Percentiles rank a stretch among this genome's conserved stretches.
phyloP scores from a whole-genome alignment of 495 filamentous ascomycete species.

The Tuber brumale region DNA sequence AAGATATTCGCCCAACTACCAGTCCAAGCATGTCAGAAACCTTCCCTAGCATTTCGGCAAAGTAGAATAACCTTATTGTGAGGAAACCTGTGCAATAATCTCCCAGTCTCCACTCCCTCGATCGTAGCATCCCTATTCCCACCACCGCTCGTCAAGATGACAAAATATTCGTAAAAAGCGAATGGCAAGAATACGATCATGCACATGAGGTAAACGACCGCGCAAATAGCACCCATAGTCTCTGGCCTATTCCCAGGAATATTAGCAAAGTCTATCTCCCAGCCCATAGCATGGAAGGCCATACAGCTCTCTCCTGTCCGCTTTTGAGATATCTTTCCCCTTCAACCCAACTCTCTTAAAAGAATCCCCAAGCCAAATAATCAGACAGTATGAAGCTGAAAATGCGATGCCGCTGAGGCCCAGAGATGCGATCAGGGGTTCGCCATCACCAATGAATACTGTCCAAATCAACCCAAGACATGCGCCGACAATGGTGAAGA shows the following conservation, averaged over 20 bases:
- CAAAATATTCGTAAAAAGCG: conserved; percentile 95
- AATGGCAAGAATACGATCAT: conserved; percentile 92
- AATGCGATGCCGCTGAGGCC: conserved; percentile 83
- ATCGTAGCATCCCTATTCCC: conserved; percentile 81
- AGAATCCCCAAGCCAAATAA: conserved; percentile 86
- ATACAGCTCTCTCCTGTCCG: conserved; percentile 64
- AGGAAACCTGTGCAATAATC: conserved; percentile 73
- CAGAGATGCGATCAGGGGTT: conserved; percentile 78
- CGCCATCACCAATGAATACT: conserved; percentile 77
- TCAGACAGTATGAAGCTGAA: conserved; percentile 67
- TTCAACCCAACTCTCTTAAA: conserved; percentile 87
- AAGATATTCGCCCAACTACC: conserved; percentile 84
- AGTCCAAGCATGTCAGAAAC: conserved; percentile 7
- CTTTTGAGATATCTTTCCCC: conserved; percentile 83
- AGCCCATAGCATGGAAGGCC: conserved; percentile 7
- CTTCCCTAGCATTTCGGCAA: not conserved
- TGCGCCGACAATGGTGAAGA: conserved; percentile 60
- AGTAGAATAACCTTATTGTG: conserved; percentile 69
- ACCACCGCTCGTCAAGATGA: conserved; percentile 88
- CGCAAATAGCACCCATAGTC: conserved; percentile 94
- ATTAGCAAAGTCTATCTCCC: conserved; percentile 32
- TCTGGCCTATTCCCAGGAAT: conserved; percentile 59
- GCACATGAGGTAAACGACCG: conserved; percentile 78
- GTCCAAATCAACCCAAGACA: conserved; percentile 70
- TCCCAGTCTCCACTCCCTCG: conserved; percentile 47